Evolutionary conservation across 352 stramenopile genomes (phyloP), one percentile per base, ranked within the genome.

Genomic region (Phytophthora sp.): DNA sequence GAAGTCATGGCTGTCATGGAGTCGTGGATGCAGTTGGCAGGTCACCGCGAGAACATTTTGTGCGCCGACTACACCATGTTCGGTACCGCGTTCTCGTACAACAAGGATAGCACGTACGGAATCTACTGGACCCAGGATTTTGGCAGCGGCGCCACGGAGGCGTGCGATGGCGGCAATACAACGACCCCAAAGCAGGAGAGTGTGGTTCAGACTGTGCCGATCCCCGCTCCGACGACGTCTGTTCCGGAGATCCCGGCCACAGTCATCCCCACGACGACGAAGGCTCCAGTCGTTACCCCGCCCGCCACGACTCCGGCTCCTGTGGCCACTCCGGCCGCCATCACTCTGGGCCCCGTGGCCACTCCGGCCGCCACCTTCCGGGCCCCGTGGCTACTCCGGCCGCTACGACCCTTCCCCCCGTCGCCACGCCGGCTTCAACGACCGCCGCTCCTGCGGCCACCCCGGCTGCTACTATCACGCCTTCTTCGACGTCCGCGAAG

Each of bases 91-190:
- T 80, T 74, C 56, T 30, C 69, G 9, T 72, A 57, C 54, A 78
- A 70, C 55, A 36, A 62, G n/a, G 18, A 63, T 33, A 69, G 39
- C 26, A 60, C 53, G 31, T 82, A 73, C 66, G 69, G 66, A 38
- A 51, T 73, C 59, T 86, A 82, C 57, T 86, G 78, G 78, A 84
- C 73, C 0, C 78, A 86, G 66, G 64, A 77, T 68, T 86, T 86
- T 50, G 73, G 58, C 20, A 51, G 35, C 3, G 62, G 71, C 30
- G 45, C 11, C 1, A 51, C 53, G 15, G 71, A 79, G 46, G 39
- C 35, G 12, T 79, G 71, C 35, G 58, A 69, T 31, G 49, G 47
- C 20, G 38, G 31, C 31, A 55, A 46, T 45, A 33, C 51, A 16
- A 59, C 58, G 15, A 38, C 29, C n/a, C n/a, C n/a, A n/a, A n/a